Evolutionary conservation across 768 basidiomycete species (phyloP), one percentile per base, ranked within the genome.

Genomic region (Tephrocybe sp.): DNA sequence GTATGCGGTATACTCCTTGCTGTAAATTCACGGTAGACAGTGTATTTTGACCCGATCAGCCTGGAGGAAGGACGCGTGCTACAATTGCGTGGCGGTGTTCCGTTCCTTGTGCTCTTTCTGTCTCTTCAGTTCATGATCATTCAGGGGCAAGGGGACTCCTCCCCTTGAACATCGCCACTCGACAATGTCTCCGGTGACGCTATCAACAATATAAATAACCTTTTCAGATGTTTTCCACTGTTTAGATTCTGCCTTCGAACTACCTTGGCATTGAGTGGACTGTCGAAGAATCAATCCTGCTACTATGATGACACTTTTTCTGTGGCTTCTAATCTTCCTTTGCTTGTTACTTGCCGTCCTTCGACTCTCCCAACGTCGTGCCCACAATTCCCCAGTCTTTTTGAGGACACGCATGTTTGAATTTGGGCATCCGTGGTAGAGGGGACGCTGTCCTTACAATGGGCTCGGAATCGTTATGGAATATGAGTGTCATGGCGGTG

Each of bases 341-440:
- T 24, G 51, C 38, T 7, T 49, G 21, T 49, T 43, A 17, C 28
- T 60, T 12, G 36, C 50, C 28, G 15, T 58, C n/a, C 38, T 48
- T 21, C 48, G 25, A 30, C 21, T 47, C 18, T 33, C 39, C 5
- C 41, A 44, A 28, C 30, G 20, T 33, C 55, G 50, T 39, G 55
- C n/a, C n/a, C n/a, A 45, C 18, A 51, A 33, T 36, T 34, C 21
- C 36, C 50, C 51, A 24, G 44, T 36, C 14, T 55, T 45, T 30
- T 41, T 60, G 21, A 62, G 61, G 56, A 36, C 54, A 38, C 55
- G 57, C 25, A 38, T 56, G n/a, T 45, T 40, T 12, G 57, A 60
- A 45, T 39, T 11, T 39, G 36, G 23, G 15, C 55, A 48, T 3
- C 5, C 18, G 11, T 17, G 20, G 25, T 41, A 24, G 20, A n/a